Percentiles rank a stretch among this genome's conserved stretches.
Evolutionary conservation across 2,329 filamentous ascomycete species (phyloP).

Genomic region (Ceratocystis eucalypticola): DNA sequence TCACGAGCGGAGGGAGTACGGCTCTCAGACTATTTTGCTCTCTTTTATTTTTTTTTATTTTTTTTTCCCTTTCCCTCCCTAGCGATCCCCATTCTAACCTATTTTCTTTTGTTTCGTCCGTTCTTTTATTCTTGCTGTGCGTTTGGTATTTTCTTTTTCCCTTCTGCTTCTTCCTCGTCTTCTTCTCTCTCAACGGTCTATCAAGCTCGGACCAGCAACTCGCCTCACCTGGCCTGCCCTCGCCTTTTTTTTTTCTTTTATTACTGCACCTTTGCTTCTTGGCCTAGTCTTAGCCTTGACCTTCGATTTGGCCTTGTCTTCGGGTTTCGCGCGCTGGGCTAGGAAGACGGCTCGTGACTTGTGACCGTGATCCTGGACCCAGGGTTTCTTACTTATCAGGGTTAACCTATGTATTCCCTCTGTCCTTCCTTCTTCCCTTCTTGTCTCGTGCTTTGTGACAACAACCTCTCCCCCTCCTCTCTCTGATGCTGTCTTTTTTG

Average conservation of each 20-base stretch:
- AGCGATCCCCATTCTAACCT: not conserved
- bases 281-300: too few species aligned
- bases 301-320: not conserved
- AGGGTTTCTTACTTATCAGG: not conserved
- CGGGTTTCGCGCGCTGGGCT: too few species aligned
- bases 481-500: constrained; percentile 10
- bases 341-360: not conserved
- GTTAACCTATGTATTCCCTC: not conserved
- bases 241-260: too few species aligned
- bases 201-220: not conserved
- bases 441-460: not conserved
- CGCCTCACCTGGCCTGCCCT: too few species aligned
- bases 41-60: not conserved
- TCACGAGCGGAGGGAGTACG: not conserved
- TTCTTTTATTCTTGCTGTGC: not conserved
- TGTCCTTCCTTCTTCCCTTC: not conserved
- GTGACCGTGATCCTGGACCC: not conserved
- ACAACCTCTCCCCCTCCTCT: not conserved
- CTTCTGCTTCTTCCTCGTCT: not conserved
- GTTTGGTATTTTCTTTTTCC: not conserved
- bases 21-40: not conserved
- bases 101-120: not conserved
- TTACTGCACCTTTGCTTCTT: too few species aligned
- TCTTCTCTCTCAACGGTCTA: not conserved
- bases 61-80: not conserved